These are phyloP conservation scores for Russula vinacea DNA, from an alignment of 768 basidiomycete species.

Conservation along the genomic window DNA sequence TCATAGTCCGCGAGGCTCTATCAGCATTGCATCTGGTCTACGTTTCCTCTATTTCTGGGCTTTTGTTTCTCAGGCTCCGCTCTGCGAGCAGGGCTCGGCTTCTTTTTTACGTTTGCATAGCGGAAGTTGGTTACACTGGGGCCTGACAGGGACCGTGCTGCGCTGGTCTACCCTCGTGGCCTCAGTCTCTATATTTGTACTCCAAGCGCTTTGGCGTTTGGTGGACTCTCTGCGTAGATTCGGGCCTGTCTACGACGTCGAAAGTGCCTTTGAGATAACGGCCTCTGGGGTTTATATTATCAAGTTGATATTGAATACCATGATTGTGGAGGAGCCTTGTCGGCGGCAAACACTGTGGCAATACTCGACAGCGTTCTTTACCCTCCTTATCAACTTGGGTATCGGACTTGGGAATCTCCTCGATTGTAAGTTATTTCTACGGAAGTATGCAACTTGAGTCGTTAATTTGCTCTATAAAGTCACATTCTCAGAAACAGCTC, in stretches of 20 bases:
- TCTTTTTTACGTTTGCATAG: constrained; percentile 39
- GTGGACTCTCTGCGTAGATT: constrained; percentile 39
- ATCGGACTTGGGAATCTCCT: constrained; percentile 56
- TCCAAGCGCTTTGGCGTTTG: constrained; percentile 66
- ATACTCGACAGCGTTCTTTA: constrained; percentile 50
- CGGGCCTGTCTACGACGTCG: constrained; percentile 54
- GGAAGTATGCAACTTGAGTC: not conserved
- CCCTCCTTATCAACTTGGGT: constrained; percentile 50
- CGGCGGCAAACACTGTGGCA: constrained; percentile 46
- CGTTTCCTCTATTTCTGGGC: constrained; percentile 69
- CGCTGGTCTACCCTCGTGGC: constrained; percentile 50
- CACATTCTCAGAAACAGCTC: constrained; percentile 61
- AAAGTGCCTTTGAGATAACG: constrained; percentile 56
- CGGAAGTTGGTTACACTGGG: constrained; percentile 66
- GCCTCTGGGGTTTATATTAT: constrained; percentile 57
- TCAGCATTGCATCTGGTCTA: constrained; percentile 56
- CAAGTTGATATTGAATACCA: constrained; percentile 59
- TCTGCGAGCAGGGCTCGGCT: constrained; percentile 38
- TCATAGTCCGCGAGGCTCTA: constrained; percentile 56
- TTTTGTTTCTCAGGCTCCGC: constrained; percentile 58
- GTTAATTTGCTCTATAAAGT: constrained; percentile 42
- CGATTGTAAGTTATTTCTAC: constrained; percentile 47
- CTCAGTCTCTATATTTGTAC: constrained; percentile 46
- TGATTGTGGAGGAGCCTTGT: constrained; percentile 42
- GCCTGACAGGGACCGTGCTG: constrained; percentile 49